phyloP scores from a whole-genome alignment of 768 basidiomycete genomes.

The Panellus pusillus region DNA sequence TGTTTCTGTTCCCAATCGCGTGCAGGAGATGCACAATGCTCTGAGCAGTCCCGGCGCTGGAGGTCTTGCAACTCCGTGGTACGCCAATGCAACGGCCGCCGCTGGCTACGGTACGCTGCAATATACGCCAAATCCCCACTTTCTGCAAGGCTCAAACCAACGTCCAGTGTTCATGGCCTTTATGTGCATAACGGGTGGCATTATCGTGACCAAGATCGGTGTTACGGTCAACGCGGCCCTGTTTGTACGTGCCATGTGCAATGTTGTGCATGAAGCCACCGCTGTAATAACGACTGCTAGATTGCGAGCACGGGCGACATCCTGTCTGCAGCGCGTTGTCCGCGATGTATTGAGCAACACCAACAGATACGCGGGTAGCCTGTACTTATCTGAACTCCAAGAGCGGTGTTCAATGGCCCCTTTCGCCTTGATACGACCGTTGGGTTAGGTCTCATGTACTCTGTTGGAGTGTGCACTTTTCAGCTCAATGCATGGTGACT shows the following conservation, averaged over 20 bases:
- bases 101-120: slow-evolving; percentile 28
- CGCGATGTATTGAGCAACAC: not conserved
- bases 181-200: slow-evolving; percentile 31
- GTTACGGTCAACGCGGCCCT: slow-evolving; percentile 28
- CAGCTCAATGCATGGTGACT: no score
- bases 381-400: slow-evolving; percentile 35
- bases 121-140: not conserved
- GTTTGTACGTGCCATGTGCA: slow-evolving; percentile 20
- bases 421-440: no score
- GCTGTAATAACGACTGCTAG: slow-evolving; percentile 5
- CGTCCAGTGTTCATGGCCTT: slow-evolving; percentile 31
- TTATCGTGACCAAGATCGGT: slow-evolving; percentile 35
- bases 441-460: slow-evolving; percentile 15
- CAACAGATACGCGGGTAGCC: slow-evolving; percentile 31
- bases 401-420: slow-evolving; percentile 35
- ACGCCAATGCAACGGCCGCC: slow-evolving; percentile 32
- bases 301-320: slow-evolving; percentile 34
- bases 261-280: not conserved
- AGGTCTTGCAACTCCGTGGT: slow-evolving; percentile 34
- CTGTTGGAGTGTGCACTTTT: no score
- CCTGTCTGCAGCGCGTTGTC: slow-evolving; percentile 19
- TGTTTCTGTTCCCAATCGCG: not conserved
- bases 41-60: slow-evolving; percentile 31
- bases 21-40: slow-evolving; percentile 35
- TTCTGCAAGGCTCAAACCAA: not conserved